These are phyloP conservation scores for Euphorbia schlechtendalii DNA, from an alignment of 441 rosid genomes.

Conservation along the genomic window DNA sequence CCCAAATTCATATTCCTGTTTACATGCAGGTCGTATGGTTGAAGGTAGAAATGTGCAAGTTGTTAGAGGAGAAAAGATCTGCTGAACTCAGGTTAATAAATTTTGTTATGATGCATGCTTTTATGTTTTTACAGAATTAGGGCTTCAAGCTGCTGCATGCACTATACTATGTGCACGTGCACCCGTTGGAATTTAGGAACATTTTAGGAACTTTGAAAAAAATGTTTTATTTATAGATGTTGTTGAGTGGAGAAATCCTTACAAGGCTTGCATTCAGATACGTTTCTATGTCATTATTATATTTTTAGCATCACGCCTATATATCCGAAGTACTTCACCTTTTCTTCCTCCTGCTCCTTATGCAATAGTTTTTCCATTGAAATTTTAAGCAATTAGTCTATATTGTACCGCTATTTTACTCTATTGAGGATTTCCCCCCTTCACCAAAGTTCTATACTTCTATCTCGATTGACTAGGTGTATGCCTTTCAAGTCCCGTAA, in stretches of 20 bases:
- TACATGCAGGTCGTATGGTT: slow-evolving; percentile 77
- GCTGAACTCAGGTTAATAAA: slow-evolving; percentile 63
- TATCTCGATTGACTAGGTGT: not conserved
- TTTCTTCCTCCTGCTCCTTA: not conserved
- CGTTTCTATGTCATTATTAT: not conserved
- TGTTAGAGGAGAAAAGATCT: slow-evolving; percentile 97
- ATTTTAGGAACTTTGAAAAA: not conserved
- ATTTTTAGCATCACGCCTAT: not conserved
- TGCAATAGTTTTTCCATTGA: not conserved
- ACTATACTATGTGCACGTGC: not conserved
- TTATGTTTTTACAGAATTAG: not conserved
- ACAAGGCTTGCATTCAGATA: not conserved
- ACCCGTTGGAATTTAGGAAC: not conserved
- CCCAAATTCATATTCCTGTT: slow-evolving; percentile 8
- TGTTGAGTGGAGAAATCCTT: not conserved
- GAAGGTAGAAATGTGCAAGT: slow-evolving; percentile 88
- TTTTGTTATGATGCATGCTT: slow-evolving; percentile 3
- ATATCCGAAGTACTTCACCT: not conserved
- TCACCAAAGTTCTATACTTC: not conserved
- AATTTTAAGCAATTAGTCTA: not conserved
- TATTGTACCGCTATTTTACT: not conserved
- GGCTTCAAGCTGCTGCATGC: slow-evolving; percentile 9
- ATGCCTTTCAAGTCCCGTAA: not conserved
- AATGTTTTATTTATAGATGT: not conserved
- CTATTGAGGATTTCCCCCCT: not conserved